Conservation (phyloP, 2,329 filamentous ascomycete species). For the Aphanocladium album region DNA sequence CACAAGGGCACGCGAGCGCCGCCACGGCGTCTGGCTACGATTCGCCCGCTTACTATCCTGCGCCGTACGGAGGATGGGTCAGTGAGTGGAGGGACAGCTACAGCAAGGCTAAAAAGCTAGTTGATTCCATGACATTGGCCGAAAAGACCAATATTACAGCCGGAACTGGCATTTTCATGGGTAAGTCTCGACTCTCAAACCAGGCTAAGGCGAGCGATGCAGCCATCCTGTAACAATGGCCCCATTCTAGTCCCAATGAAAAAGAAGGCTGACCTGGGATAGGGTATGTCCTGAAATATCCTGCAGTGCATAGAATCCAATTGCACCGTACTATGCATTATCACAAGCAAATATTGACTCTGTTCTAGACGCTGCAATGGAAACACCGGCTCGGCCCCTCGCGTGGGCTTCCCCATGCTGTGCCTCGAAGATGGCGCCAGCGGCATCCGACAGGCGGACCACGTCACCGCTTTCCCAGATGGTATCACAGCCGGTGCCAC, state of each 20-base stretch:
- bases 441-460: conserved; percentile 67
- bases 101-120: conserved; percentile 60
- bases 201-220: neutral
- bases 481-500: conserved; percentile 75
- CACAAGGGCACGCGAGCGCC: neutral
- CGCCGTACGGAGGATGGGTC: conserved; percentile 67
- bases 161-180: conserved; percentile 69
- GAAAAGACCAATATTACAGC: conserved; percentile 76
- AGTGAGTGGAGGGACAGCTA: conserved; percentile 66
- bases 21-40: conserved; percentile 25
- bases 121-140: conserved; percentile 71
- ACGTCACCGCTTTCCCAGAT: conserved; percentile 71
- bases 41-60: conserved; percentile 60
- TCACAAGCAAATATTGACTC: neutral
- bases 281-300: neutral
- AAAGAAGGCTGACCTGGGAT: neutral
- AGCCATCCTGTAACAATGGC: neutral
- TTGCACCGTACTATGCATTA: neutral
- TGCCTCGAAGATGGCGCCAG: conserved; percentile 68
- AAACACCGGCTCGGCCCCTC: conserved; percentile 65
- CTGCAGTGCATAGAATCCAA: neutral
- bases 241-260: neutral
- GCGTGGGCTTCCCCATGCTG: conserved; percentile 67
- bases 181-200: conserved; percentile 24
- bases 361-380: conserved; percentile 59